phyloP scores from a whole-genome alignment of 768 basidiomycete genomes.

The Mycena venus region DNA sequence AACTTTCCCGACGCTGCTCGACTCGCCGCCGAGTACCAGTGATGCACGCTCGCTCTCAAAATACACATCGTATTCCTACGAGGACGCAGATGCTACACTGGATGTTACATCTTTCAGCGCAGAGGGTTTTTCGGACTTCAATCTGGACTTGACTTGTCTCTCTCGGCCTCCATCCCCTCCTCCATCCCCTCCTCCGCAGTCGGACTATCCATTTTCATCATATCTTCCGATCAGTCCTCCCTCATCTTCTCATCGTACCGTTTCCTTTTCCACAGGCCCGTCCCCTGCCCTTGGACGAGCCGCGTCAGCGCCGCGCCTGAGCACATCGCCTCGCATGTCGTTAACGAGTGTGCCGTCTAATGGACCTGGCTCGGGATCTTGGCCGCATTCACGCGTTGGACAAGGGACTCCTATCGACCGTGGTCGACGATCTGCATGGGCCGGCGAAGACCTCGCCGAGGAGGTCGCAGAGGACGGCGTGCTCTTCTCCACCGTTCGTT shows the following conservation, averaged over 20 bases:
- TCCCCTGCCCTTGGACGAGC: slow-evolving; percentile 35
- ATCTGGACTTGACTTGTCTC: slow-evolving; percentile 61
- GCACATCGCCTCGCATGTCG: slow-evolving; percentile 22
- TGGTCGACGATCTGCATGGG: slow-evolving; percentile 60
- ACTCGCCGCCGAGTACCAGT: slow-evolving; percentile 28
- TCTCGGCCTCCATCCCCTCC: slow-evolving; percentile 57
- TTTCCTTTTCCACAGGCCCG: slow-evolving; percentile 53
- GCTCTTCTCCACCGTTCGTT: slow-evolving; percentile 52
- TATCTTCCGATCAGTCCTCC: slow-evolving; percentile 40
- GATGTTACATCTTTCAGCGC: slow-evolving; percentile 31
- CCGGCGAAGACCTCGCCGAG: slow-evolving; percentile 43
- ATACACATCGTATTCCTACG: slow-evolving; percentile 26
- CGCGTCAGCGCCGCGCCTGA: slow-evolving; percentile 43
- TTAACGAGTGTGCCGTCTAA: slow-evolving; percentile 32
- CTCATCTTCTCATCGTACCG: slow-evolving; percentile 49
- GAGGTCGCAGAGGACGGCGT: slow-evolving; percentile 62
- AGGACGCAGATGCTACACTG: slow-evolving; percentile 21
- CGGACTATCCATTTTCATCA: slow-evolving; percentile 17
- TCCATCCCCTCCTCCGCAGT: slow-evolving; percentile 43
- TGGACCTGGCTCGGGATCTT: slow-evolving; percentile 53
- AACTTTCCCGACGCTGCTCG: slow-evolving; percentile 12
- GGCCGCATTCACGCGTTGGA: slow-evolving; percentile 59
- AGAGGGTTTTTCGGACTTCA: slow-evolving; percentile 60
- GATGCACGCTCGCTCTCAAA: slow-evolving; percentile 32
- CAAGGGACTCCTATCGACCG: slow-evolving; percentile 64